Percentiles rank a stretch among this genome's conserved stretches.
These are phyloP conservation scores for Colletotrichum sojae DNA, from an alignment of 2,329 filamentous ascomycete genomes.

Conservation along the genomic window DNA sequence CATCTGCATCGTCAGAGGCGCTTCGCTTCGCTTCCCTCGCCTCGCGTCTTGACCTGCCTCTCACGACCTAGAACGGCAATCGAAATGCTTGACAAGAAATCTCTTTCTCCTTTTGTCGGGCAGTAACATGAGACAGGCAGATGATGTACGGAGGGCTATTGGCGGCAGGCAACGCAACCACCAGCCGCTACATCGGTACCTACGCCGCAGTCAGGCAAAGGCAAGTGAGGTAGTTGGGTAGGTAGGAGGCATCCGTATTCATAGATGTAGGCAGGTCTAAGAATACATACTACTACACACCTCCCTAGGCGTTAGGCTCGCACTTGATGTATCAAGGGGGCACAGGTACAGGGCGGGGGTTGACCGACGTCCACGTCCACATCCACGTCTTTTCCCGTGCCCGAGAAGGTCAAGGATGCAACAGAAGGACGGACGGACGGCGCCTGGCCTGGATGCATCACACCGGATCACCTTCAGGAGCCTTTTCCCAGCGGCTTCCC, in stretches of 20 bases:
- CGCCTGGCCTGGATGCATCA: conserved; percentile 12
- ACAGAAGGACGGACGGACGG: background rate
- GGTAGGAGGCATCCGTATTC: no score
- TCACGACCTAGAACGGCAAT: background rate
- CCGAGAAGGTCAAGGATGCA: conserved; percentile 6
- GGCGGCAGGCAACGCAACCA: background rate
- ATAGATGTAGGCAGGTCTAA: background rate
- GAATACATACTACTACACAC: no score
- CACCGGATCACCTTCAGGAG: background rate
- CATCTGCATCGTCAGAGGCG: background rate
- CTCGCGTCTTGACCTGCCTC: background rate
- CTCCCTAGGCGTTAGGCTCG: background rate
- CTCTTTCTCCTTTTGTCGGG: background rate
- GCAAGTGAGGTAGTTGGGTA: background rate
- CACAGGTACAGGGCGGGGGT: background rate
- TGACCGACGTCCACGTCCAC: background rate
- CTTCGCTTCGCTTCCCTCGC: background rate
- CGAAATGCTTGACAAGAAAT: background rate
- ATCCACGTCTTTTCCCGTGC: background rate
- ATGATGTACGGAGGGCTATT: background rate
- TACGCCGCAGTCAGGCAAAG: background rate
- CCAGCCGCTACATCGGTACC: background rate
- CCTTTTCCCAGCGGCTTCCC: conserved; percentile 14
- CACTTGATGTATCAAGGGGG: conserved; percentile 12
- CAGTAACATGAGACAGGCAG: conserved; percentile 3